A percentile compares a stretch with the other conserved stretches of the same genome.
Conservation (phyloP, 2,329 filamentous ascomycete species). For the Fonsecaea monophora region DNA sequence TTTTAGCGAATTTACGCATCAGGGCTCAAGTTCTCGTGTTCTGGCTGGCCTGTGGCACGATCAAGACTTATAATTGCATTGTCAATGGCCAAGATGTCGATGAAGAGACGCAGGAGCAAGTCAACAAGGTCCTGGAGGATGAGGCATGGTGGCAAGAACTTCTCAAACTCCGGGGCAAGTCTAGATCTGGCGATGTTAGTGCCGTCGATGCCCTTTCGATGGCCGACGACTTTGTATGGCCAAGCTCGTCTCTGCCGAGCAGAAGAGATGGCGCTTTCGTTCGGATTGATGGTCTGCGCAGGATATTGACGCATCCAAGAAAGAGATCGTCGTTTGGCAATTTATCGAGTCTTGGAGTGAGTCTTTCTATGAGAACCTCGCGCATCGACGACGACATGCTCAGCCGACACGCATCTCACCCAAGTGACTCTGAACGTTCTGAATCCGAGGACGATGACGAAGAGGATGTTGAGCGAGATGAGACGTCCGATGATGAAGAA, state of each 20-base stretch:
- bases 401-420: constrained; percentile 53
- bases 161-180: constrained; percentile 54
- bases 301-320: constrained; percentile 67
- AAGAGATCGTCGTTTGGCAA: constrained; percentile 57
- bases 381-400: constrained; percentile 70
- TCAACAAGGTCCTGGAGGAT: constrained; percentile 70
- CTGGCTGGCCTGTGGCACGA: constrained; percentile 75
- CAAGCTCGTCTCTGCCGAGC: constrained; percentile 60
- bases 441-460: constrained; percentile 41
- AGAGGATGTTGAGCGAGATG: constrained; percentile 33
- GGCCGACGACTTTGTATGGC: constrained; percentile 58
- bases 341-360: constrained; percentile 64
- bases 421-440: constrained; percentile 55
- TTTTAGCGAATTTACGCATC: constrained; percentile 82
- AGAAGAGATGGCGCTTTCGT: constrained; percentile 51
- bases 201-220: constrained; percentile 55
- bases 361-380: constrained; percentile 77
- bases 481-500: constrained; percentile 29
- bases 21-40: constrained; percentile 80
- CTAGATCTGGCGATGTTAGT: constrained; percentile 43
- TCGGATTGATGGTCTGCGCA: constrained; percentile 65
- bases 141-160: constrained; percentile 87
- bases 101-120: constrained; percentile 63
- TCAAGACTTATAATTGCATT: constrained; percentile 77
- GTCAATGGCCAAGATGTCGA: constrained; percentile 71